Base-by-base conservation (phyloP, 352 stramenopile species). In the Phytophthora sp. region DNA sequence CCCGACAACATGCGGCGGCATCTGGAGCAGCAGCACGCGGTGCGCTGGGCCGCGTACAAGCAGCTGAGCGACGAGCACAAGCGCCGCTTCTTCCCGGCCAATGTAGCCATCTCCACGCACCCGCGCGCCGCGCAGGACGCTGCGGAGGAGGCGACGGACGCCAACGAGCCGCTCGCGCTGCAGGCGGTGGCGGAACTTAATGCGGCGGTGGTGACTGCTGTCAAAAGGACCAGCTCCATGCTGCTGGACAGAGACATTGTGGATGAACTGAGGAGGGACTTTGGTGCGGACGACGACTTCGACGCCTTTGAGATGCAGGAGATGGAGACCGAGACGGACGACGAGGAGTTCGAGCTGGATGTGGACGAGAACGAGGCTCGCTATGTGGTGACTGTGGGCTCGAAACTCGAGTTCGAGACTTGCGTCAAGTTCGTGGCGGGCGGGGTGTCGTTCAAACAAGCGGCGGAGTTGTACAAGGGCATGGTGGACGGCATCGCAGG, bases 1-100 rank as follows among this genome's bases (percentile, higher is more conserved):
- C 65, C 62, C 1, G 67, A 76, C 48, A 69, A 76, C 32, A 76
- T 76, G 62, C 62, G 56, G 34, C 62, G 60, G 5, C 62, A 76
- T 32, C 31, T 76, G 45, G 51, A 63, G 52, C 49, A 72, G 37
- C 66, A 74, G 21, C 66, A 74, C 51, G 54, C 51, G 4, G 24
- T 39, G n/a, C 54, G 64, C 26, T 74, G 51, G 51, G 11, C 18
- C 5, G 9, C 65, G 31, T 76, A 72, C 39, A 55, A 55, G 12
- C 44, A 43, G 6, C 46, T 72, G 5, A 57, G 39, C 13, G 41
- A 55, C 5, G 67, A 45, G 13, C 45, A 45, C 13, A 73, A 70
- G 46, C 28, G 41, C 17, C 23, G 27, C 26, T 76, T 66, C 55
- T 76, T 76, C 37, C 57, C 53, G 11, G 12, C 38, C 23, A 35